Evolutionary conservation across 331 rosid genomes (phyloP).

Genomic region (Acacia concinna): DNA sequence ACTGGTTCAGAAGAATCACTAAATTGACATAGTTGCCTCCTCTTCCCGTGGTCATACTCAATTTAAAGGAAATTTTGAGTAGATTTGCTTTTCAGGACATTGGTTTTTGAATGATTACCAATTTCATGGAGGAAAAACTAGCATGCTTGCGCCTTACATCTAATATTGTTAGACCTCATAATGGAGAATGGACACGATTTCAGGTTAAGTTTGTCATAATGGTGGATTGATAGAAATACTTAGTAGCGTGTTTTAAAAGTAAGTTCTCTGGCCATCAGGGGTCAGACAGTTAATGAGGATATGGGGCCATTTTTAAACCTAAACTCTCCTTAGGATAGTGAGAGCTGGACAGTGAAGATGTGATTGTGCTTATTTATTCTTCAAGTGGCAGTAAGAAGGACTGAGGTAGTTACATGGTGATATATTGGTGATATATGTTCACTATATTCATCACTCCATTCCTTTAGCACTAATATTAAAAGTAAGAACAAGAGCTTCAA

Average conservation of each 20-base stretch:
- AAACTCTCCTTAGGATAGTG: background rate
- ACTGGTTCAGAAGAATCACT: background rate
- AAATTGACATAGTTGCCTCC: background rate
- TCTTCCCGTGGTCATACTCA: background rate
- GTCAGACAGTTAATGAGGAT: background rate
- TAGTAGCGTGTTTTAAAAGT: background rate
- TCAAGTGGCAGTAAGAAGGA: background rate
- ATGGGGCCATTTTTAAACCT: background rate
- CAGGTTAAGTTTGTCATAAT: background rate
- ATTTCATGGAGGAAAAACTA: background rate
- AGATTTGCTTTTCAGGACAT: background rate
- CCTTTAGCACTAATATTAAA: background rate
- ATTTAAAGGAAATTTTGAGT: background rate
- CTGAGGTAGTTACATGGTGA: background rate
- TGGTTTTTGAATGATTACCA: background rate
- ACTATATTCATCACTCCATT: background rate
- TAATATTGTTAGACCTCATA: background rate
- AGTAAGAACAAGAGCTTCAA: background rate
- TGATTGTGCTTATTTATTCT: background rate
- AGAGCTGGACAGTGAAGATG: background rate
- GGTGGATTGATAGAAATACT: background rate
- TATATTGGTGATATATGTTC: background rate
- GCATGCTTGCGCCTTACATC: background rate
- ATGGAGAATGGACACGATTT: background rate
- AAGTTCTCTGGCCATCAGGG: background rate